A percentile compares a stretch with the other conserved stretches of the same genome.
Evolutionary conservation across 148 eudicot genomes (phyloP).

Genomic region (Rhododendron ovatum): DNA sequence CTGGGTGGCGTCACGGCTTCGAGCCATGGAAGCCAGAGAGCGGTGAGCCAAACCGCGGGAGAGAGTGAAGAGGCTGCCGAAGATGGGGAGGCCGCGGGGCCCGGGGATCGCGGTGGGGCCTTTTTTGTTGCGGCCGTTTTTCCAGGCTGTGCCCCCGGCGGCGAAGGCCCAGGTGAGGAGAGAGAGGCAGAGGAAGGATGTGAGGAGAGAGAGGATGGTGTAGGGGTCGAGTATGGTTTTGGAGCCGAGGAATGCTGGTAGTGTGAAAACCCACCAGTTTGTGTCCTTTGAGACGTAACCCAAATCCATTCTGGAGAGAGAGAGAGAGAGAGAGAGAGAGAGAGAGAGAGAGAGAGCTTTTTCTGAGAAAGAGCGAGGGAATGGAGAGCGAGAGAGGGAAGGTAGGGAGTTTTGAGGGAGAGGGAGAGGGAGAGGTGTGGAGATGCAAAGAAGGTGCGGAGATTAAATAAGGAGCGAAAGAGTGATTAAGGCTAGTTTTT

Average conservation of each 20-base stretch:
- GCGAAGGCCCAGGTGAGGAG: conserved; percentile 39
- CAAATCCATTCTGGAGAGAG: conserved; percentile 3
- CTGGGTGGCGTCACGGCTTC: conserved; percentile 21
- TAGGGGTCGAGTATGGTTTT: conserved; percentile 13
- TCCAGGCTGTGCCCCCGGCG: conserved; percentile 58
- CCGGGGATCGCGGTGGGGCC: conserved; percentile 49
- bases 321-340: background rate
- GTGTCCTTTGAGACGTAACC: conserved; percentile 8
- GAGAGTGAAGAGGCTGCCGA: conserved; percentile 43
- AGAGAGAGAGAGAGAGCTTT: background rate
- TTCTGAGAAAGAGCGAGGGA: background rate
- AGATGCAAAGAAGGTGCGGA: background rate
- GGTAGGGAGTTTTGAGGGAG: background rate
- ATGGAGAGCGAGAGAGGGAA: background rate
- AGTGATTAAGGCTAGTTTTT: no score
- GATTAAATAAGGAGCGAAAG: no score
- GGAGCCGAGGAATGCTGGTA: conserved; percentile 25
- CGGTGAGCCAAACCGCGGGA: conserved; percentile 58
- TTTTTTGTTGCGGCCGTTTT: conserved; percentile 28
- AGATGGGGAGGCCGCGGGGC: conserved; percentile 47
- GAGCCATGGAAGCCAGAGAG: conserved; percentile 44
- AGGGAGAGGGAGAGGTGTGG: background rate
- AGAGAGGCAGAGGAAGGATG: conserved; percentile 5
- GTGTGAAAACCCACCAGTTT: conserved; percentile 25
- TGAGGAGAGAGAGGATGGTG: conserved; percentile 10